A percentile compares a stretch with the other conserved stretches of the same genome.
Conservation (phyloP, 2,329 filamentous ascomycete species). For the Nothophoma quercina region DNA sequence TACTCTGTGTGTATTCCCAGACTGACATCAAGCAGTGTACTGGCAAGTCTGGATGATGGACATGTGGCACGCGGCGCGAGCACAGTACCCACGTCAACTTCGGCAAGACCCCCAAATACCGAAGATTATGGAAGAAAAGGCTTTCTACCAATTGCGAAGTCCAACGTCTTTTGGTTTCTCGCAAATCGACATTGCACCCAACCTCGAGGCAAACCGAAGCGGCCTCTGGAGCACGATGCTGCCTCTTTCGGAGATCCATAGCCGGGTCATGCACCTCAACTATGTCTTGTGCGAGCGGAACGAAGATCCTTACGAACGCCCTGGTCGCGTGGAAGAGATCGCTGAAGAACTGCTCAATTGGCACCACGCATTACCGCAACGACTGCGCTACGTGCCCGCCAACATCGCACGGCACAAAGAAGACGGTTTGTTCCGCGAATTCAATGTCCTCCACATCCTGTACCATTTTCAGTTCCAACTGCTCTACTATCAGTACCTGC, state of each 20-base stretch:
- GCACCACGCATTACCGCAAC: not conserved
- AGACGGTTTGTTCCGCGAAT: constrained; percentile 5
- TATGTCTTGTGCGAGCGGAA: constrained; percentile 6
- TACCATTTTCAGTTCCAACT: constrained; percentile 13
- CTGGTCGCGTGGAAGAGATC: constrained; percentile 8
- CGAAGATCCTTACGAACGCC: not conserved
- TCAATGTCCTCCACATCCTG: constrained; percentile 7
- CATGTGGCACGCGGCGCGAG: constrained; percentile 1
- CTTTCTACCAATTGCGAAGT: not conserved
- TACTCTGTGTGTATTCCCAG: no score
- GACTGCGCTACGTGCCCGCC: not conserved
- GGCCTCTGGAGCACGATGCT: constrained; percentile 14
- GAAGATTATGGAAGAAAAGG: constrained; percentile 8
- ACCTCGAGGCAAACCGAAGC: not conserved
- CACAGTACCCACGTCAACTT: constrained; percentile 8
- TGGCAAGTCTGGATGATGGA: constrained; percentile 16
- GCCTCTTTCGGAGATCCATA: constrained; percentile 11
- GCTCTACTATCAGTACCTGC: constrained; percentile 12
- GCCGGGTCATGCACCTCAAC: constrained; percentile 9
- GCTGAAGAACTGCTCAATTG: constrained; percentile 8
- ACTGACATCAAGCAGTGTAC: constrained; percentile 1
- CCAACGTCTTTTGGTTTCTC: not conserved
- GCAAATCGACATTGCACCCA: not conserved
- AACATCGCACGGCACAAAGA: constrained; percentile 8
- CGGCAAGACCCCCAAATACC: not conserved